Evolutionary conservation across 140 eudicot genomes (phyloP).

Genomic region (Senecio squalidus): DNA sequence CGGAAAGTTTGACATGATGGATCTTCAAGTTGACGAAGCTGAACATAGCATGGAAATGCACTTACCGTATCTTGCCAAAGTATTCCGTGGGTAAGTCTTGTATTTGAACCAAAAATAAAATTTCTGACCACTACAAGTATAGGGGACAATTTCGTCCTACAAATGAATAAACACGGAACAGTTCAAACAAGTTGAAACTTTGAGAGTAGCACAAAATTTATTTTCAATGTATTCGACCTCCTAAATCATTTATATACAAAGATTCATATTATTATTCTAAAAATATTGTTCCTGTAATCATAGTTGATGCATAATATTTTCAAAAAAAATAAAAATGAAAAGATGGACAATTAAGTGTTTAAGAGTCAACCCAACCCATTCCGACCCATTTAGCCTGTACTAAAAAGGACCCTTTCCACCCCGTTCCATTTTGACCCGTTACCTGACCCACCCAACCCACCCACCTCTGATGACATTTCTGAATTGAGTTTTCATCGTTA

Average conservation of each 20-base stretch:
- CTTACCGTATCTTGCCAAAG: conserved; percentile 92
- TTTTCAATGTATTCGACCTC: neutral
- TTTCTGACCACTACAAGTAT: neutral
- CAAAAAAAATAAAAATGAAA: neutral
- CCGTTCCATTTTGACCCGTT: neutral
- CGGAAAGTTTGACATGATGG: conserved; percentile 90
- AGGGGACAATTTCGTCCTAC: neutral
- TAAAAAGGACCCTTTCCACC: neutral
- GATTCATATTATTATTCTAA: neutral
- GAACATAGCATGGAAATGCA: conserved; percentile 99
- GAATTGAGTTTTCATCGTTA: neutral
- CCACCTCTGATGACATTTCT: neutral
- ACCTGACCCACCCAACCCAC: neutral
- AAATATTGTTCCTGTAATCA: neutral
- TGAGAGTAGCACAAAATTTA: neutral
- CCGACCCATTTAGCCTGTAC: neutral
- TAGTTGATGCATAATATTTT: neutral
- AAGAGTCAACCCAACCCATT: neutral
- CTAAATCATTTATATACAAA: neutral
- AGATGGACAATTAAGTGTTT: too few species aligned
- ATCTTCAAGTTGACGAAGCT: conserved; percentile 84
- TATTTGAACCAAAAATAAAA: neutral
- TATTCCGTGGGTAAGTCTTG: conserved; percentile 70
- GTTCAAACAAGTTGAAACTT: neutral
- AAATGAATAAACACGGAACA: neutral